Evolutionary conservation across 805 yeast species (phyloP), one percentile per base, ranked within the genome.

Genomic region (Cephaloascus albidus): DNA sequence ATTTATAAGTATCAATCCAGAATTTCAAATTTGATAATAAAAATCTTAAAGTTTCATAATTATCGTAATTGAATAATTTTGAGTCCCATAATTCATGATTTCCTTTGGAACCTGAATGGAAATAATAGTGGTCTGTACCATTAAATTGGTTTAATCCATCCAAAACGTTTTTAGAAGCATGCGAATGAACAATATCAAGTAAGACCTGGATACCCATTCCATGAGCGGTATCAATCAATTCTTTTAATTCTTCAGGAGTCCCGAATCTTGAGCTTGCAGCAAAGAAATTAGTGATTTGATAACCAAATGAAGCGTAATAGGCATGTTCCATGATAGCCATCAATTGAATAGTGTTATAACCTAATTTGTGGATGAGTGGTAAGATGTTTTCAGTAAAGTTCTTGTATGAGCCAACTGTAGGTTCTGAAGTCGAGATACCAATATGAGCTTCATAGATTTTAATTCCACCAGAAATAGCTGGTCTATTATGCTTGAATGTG

Each of bases 281-380:
- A 57, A 85, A 90, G 57, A 90, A 93, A 43, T 82, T 85, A 18
- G 97, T 89, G 20, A 90, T 80, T 60, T 90, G 98, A 58, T 90
- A 90, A n/a, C 98, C 98, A 57, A 90, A 90, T 2, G 96, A 86
- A 1, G 97, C 98, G 58, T 90, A 90, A 57, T 90, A 90, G 2
- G 98, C 97, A 58, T 90, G 98, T 61, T 90, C 98, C 98, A 90
- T 90, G 35, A 90, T 74, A 0, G 98, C 97, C 98, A 90, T 90
- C 54, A 90, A 70, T 62, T 90, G 98, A 50, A 90, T 83, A 3
- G 95, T 80, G 58, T 93, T 87, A 60, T 90, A 90, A 30, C 97
- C 97, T 43, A 89, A 70, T 45, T 81, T 76, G 49, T 78, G 78
- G 48, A 90, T 85, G 35, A 81, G 70, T n/a, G 97, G 97, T 45